Base-by-base conservation (phyloP, 192 early-diverging fungal species). In the Coemansia sp. region DNA sequence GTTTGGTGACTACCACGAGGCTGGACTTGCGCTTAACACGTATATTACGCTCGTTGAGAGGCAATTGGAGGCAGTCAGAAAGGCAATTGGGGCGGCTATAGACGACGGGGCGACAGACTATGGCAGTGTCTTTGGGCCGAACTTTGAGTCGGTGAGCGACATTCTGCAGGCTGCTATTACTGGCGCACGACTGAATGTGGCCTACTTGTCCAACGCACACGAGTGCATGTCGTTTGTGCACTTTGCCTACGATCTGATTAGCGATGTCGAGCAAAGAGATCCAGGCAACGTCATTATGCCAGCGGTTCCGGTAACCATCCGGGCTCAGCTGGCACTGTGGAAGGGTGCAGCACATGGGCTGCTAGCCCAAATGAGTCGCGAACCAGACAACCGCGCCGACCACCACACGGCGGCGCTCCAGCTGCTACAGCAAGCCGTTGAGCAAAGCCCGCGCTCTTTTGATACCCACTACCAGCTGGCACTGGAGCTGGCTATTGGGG, bases 1-100 rank as follows among this genome's bases (percentile, higher is more conserved):
- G 21, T 66, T 86, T 6, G 91, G 91, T 39, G 88, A 91, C 59
- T 91, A 87, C 69, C 86, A 89, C 51, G 91, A 93, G 74, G 91
- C 90, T 0, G 82, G 86, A n/a, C 68, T 88, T 60, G 90, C 87
- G 21, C 60, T 93, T 5, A 67, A 74, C 31, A 79, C 89, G 1
- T 93, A 93, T 65, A 60, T 85, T 53, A 65, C 80, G 37, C 67
- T 90, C 69, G 82, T 83, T 18, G 84, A 79, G 35, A 74, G 83
- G 5, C 79, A 82, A 16, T 48, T 85, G 53, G 70, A 77, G 56
- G 51, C 63, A 5, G 61, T 73, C 40, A 61, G 71, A 39, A 72
- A 73, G 65, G 58, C 58, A 2, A 16, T 70, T 6, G 46, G 18
- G 10, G 65, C 67, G 34, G 40, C 69, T 21, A 26, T 60, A 59